Conservation (phyloP, 805 yeast species). For the Candida chauliodis region DNA sequence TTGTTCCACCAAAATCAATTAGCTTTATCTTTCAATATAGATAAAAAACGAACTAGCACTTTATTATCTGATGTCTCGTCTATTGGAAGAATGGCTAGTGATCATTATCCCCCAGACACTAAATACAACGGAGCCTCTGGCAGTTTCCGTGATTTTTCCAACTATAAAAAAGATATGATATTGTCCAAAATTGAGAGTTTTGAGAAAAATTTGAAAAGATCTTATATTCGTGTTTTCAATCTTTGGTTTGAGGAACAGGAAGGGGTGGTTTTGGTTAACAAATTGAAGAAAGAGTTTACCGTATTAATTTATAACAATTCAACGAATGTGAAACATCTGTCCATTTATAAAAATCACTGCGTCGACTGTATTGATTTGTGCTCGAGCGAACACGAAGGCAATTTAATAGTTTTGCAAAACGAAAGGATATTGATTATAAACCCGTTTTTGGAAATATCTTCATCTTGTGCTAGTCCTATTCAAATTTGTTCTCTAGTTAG, state of each 20-base stretch:
- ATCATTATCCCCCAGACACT: slow-evolving; percentile 22
- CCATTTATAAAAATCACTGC: slow-evolving; percentile 25
- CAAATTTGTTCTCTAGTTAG: slow-evolving; percentile 24
- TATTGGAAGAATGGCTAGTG: slow-evolving; percentile 44
- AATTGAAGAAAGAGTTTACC: slow-evolving; percentile 37
- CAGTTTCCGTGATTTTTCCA: slow-evolving; percentile 34
- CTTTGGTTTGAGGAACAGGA: slow-evolving; percentile 49
- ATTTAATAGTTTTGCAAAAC: slow-evolving; percentile 38
- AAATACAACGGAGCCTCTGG: slow-evolving; percentile 14
- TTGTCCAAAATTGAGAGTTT: slow-evolving; percentile 55
- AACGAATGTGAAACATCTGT: slow-evolving; percentile 26
- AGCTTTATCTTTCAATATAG: slow-evolving; percentile 33
- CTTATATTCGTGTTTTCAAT: slow-evolving; percentile 33
- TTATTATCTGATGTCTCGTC: slow-evolving; percentile 40
- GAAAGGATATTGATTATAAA: slow-evolving; percentile 43
- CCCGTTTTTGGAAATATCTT: slow-evolving; percentile 52
- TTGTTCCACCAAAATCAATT: slow-evolving; percentile 15
- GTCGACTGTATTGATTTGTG: slow-evolving; percentile 40
- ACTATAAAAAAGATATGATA: slow-evolving; percentile 63
- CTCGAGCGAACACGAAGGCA: slow-evolving; percentile 39
- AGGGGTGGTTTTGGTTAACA: slow-evolving; percentile 55
- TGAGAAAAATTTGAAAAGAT: slow-evolving; percentile 16
- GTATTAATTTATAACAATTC: slow-evolving; percentile 47
- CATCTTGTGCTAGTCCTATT: slow-evolving; percentile 16
- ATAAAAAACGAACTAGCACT: slow-evolving; percentile 42